phyloP scores from a whole-genome alignment of 169 alveolate species.

The Cryptosporidium muris region DNA sequence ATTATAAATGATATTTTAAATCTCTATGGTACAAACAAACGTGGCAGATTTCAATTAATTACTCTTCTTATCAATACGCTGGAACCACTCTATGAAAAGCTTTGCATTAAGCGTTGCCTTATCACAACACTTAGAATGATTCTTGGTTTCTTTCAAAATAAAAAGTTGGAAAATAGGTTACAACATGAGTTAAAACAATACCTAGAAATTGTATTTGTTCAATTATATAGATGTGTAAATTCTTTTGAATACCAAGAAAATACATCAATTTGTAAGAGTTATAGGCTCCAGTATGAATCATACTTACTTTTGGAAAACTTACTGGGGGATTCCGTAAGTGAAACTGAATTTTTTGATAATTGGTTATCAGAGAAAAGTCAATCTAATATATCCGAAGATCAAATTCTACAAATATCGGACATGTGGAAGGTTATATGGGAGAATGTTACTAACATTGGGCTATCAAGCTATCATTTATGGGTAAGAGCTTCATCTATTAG shows the following conservation, averaged over 20 bases:
- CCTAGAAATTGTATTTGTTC: too few relatives aligned
- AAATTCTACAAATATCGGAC: too few relatives aligned
- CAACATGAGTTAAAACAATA: too few relatives aligned
- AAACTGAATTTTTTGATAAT: too few relatives aligned
- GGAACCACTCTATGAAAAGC: slow-evolving; percentile 12
- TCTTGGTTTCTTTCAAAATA: slow-evolving; percentile 11
- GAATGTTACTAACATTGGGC: neutral
- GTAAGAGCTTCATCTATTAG: slow-evolving; percentile 9
- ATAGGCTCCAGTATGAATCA: slow-evolving; percentile 25
- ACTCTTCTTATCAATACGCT: slow-evolving; percentile 11
- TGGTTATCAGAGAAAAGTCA: too few relatives aligned
- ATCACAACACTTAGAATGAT: neutral
- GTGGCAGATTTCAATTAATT: slow-evolving; percentile 22
- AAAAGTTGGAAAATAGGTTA: neutral
- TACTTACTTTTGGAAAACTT: too few relatives aligned
- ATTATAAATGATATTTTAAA: slow-evolving; percentile 11
- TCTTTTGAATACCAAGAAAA: neutral
- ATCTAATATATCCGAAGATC: too few relatives aligned
- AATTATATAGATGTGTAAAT: too few relatives aligned
- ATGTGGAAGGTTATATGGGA: slow-evolving; percentile 14
- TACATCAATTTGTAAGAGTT: neutral
- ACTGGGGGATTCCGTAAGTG: too few relatives aligned
- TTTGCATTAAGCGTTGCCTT: slow-evolving; percentile 35
- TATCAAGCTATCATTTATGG: slow-evolving; percentile 48
- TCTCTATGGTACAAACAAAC: slow-evolving; percentile 27